A percentile compares a stretch with the other conserved stretches of the same genome.
Evolutionary conservation across 78 protist genomes (phyloP).

Genomic region (Dictyostelium firmibasis): DNA sequence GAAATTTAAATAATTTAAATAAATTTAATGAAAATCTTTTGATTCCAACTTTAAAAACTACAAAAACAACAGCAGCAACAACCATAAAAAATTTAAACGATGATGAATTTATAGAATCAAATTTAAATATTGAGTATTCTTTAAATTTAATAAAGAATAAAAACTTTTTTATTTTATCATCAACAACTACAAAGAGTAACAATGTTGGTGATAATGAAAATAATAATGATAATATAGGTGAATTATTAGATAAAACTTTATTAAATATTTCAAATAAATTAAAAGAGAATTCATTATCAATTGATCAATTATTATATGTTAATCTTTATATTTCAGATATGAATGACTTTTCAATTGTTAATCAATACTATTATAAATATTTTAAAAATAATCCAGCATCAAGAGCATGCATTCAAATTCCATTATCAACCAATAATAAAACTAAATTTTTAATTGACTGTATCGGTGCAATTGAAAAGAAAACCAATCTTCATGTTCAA

Average conservation of each 20-base stretch:
- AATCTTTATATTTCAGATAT: constrained; percentile 61
- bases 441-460: constrained; percentile 32
- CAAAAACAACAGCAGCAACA: too few species aligned
- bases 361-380: constrained; percentile 46
- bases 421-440: neutral
- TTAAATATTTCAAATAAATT: neutral
- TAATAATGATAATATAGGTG: neutral
- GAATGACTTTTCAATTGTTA: constrained; percentile 71
- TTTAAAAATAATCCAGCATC: constrained; percentile 79
- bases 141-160: neutral
- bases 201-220: too few species aligned
- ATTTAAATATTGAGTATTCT: neutral
- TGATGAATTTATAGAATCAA: neutral
- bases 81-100: too few species aligned
- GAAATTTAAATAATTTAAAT: neutral
- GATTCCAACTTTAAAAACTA: neutral
- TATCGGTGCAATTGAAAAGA: constrained; percentile 13
- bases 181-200: neutral
- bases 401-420: constrained; percentile 79
- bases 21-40: neutral
- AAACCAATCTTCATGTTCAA: constrained; percentile 91
- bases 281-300: neutral
- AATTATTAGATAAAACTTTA: constrained; percentile 2
- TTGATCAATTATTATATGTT: constrained; percentile 35
- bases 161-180: neutral